phyloP scores from a whole-genome alignment of 495 filamentous ascomycete genomes.

The Annulohypoxylon moriforme region DNA sequence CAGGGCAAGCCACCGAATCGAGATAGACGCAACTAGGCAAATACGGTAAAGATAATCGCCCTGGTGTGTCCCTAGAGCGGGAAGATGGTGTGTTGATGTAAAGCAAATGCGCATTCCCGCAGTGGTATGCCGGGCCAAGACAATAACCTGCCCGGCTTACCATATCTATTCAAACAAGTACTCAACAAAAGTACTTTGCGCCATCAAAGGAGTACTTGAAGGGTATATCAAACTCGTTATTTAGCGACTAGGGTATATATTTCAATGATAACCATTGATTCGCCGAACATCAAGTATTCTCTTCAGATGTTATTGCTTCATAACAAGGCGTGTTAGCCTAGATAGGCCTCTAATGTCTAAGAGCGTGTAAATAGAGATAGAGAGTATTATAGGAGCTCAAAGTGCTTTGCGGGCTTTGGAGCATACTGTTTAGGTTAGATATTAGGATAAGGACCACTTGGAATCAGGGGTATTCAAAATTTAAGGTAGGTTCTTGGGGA shows the following conservation, averaged over 20 bases:
- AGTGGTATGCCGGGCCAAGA: constrained; percentile 36
- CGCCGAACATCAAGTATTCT: background rate
- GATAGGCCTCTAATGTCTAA: constrained; percentile 21
- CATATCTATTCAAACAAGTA: constrained; percentile 13
- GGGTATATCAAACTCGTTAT: constrained; percentile 16
- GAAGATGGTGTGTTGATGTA: constrained; percentile 18
- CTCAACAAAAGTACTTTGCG: constrained; percentile 12
- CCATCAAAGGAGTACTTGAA: constrained; percentile 13
- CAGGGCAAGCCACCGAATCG: constrained; percentile 4
- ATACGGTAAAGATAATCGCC: constrained; percentile 18
- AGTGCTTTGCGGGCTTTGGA: background rate
- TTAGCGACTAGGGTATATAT: background rate
- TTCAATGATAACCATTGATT: constrained; percentile 16
- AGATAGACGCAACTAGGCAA: constrained; percentile 26
- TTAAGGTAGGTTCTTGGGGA: constrained; percentile 76
- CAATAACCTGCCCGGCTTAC: constrained; percentile 29
- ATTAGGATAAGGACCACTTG: constrained; percentile 6
- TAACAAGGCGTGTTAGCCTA: constrained; percentile 4
- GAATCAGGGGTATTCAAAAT: constrained; percentile 5
- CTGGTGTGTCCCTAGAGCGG: constrained; percentile 18
- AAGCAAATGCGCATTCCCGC: constrained; percentile 35
- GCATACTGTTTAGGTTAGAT: background rate
- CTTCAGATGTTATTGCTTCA: background rate
- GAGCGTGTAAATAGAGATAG: background rate
- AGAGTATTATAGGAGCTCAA: background rate